phyloP scores from a whole-genome alignment of 352 stramenopile genomes.

The Phytopythium helicoides region DNA sequence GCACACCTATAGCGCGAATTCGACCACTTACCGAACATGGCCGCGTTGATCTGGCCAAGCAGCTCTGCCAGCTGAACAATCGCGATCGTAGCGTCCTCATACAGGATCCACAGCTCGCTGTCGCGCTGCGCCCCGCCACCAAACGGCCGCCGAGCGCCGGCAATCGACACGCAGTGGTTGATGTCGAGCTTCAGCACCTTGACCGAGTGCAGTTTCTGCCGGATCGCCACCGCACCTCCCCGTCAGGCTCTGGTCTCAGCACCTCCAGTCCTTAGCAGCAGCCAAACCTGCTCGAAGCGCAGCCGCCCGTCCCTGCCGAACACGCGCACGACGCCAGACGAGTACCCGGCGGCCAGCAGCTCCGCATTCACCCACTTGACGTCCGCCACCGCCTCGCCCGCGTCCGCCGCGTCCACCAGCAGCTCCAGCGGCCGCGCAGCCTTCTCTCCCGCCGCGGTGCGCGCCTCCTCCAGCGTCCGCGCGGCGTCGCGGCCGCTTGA shows the following conservation, averaged over 20 bases:
- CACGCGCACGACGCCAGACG: constrained; percentile 56
- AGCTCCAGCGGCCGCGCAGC: constrained; percentile 2
- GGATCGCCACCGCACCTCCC: not conserved
- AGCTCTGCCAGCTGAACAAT: constrained; percentile 76
- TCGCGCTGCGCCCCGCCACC: constrained; percentile 22
- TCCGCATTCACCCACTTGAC: constrained; percentile 69
- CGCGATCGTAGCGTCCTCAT: constrained; percentile 70
- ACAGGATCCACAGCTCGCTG: constrained; percentile 77
- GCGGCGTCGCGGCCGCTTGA: not conserved
- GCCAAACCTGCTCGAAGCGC: constrained; percentile 52
- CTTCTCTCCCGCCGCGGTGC: constrained; percentile 1
- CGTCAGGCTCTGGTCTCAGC: not conserved
- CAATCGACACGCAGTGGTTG: constrained; percentile 34
- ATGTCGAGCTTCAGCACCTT: constrained; percentile 49
- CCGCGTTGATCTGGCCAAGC: constrained; percentile 40
- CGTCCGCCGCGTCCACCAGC: constrained; percentile 23
- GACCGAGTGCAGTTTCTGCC: constrained; percentile 46
- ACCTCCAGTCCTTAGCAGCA: not conserved
- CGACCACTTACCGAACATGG: constrained; percentile 41
- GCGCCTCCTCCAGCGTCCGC: constrained; percentile 17
- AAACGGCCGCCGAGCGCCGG: constrained; percentile 17
- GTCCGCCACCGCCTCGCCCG: constrained; percentile 46
- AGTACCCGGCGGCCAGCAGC: constrained; percentile 53
- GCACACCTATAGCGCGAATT: not conserved
- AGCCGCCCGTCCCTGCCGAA: constrained; percentile 50